phyloP scores from a whole-genome alignment of 1,284 basidiomycete genomes.

The Fomitopsis schrenkii region DNA sequence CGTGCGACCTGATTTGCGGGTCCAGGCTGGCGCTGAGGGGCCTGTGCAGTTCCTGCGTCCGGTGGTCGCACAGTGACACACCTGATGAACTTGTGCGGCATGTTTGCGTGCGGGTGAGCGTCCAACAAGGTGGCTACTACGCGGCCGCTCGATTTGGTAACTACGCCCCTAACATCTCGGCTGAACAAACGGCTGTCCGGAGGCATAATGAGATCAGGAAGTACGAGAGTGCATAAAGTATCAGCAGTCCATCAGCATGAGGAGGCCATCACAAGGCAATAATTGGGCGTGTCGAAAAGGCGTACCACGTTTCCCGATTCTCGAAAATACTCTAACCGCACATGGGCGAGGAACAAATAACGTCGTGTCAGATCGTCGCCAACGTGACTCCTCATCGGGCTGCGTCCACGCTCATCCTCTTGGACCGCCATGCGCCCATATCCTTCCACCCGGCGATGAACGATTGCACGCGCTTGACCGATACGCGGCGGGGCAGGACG shows the following conservation, averaged over 20 bases:
- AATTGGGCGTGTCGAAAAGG: background rate
- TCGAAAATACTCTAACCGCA: background rate
- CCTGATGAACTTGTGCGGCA: background rate
- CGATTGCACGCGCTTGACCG: slow-evolving; percentile 1
- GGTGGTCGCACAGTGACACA: background rate
- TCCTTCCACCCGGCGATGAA: background rate
- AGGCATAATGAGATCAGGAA: background rate
- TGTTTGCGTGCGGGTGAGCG: too few relatives aligned
- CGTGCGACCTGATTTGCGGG: slow-evolving; percentile 22
- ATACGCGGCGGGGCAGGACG: background rate
- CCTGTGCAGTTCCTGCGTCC: slow-evolving; percentile 15
- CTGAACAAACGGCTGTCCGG: background rate
- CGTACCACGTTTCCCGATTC: background rate
- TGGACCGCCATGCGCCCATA: slow-evolving; percentile 1
- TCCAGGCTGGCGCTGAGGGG: slow-evolving; percentile 2
- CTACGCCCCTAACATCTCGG: background rate
- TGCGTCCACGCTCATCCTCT: background rate
- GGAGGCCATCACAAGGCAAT: background rate
- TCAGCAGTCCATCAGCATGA: background rate
- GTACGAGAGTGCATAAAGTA: background rate
- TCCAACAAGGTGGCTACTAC: background rate
- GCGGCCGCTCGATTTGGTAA: background rate
- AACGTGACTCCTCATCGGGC: background rate
- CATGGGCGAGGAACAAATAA: background rate
- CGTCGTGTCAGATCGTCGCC: background rate